Base-by-base conservation (phyloP, 805 yeast genomes). In the Candida takata region DNA sequence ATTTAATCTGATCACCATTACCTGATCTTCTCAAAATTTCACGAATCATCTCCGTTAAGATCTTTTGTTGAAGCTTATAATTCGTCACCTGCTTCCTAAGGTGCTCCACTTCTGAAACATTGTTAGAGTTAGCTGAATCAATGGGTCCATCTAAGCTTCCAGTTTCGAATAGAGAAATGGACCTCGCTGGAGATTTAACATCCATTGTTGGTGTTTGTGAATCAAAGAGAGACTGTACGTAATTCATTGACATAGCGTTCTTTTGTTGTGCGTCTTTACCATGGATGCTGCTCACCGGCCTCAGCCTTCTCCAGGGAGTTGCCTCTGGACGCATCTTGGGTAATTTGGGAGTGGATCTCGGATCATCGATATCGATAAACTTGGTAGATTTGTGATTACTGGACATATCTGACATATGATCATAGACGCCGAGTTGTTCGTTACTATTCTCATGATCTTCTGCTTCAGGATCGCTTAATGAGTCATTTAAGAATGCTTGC, bases 21-120 rank as follows among this genome's bases (percentile, higher is more conserved):
- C 53, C 51, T 7, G 53, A 37, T 6, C 37, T 31, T 8, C 41
- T 40, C 4, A 52, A 27, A 10, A 52, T 26, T 16, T 43, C 41
- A 34, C 53, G 32, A 4, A 52, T 50, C 13, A 49, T 32, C 30
- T 64, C 67, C 21, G 58, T 52, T 8, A 64, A 37, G 0, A 64
- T 48, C 17, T 54, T 45, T 4, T 58, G 52, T 35, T 56, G 64
- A 16, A 59, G 54, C 39, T 64, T 67, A 25, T 68, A 59, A 10
- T 60, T 57, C 9, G 69, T 69, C 11, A 73, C 42, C 33, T 70
- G 67, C 31, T 54, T 53, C 34, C 62, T 54, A 31, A 72, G 41
- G n/a, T 54, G 53, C 35, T 63, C 65, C 20, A 64, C 43, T 39
- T 65, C 70, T 15, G 27, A 27, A 0, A 42, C 14, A 17, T 34